Conservation (phyloP, 495 filamentous ascomycete species). For the Pseudotulostoma volvatum region DNA sequence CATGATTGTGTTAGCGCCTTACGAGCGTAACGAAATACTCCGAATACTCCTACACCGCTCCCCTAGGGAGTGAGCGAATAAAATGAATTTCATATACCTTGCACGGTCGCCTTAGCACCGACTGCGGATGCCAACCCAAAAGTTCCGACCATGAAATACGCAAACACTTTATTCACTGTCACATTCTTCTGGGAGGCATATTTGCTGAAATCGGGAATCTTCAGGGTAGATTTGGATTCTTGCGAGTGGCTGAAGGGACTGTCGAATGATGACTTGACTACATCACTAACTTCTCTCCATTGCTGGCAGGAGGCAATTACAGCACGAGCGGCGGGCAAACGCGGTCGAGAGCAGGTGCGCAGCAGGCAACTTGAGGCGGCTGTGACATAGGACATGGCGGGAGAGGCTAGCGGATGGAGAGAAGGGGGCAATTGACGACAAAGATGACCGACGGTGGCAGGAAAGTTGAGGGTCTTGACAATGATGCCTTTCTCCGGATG, state of each 20-base stretch:
- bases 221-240: constrained; percentile 36
- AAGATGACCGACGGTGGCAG: constrained; percentile 17
- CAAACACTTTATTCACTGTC: constrained; percentile 66
- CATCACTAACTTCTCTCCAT: constrained; percentile 29
- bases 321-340: constrained; percentile 28
- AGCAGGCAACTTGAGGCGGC: constrained; percentile 32
- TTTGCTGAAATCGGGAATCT: constrained; percentile 79
- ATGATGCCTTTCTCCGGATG: too few relatives aligned
- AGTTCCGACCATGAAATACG: constrained; percentile 96
- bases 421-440: constrained; percentile 12
- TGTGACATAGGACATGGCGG: constrained; percentile 29
- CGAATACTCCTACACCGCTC: too few relatives aligned
- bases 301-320: constrained; percentile 33
- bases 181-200: constrained; percentile 54
- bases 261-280: constrained; percentile 31
- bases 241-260: constrained; percentile 32
- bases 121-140: constrained; percentile 81
- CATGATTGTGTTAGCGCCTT: background rate
- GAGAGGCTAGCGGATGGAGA: constrained; percentile 26
- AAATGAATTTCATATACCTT: constrained; percentile 46
- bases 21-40: too few relatives aligned
- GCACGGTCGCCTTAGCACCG: constrained; percentile 90
- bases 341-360: constrained; percentile 34
- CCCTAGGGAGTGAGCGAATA: too few relatives aligned
- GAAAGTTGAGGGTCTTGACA: constrained; percentile 12